Evolutionary conservation across 345 rosid species (phyloP).

Genomic region (Conringia planisiliqua): DNA sequence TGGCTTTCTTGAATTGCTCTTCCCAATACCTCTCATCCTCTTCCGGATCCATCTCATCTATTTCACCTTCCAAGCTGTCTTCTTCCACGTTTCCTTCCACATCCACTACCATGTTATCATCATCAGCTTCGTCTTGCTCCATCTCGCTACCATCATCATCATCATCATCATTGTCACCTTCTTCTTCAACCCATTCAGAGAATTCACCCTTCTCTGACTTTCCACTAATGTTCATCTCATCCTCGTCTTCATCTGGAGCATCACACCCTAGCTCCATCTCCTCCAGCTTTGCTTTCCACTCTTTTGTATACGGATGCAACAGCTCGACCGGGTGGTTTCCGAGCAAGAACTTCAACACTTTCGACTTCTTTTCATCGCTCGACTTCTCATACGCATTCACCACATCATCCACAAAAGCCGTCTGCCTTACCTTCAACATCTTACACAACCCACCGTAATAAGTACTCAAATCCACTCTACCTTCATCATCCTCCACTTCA

Average conservation of each 20-base stretch:
- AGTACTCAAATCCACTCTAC: conserved; percentile 58
- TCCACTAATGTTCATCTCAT: conserved; percentile 15
- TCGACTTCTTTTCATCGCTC: conserved; percentile 68
- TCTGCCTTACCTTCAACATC: conserved; percentile 72
- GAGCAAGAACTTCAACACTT: conserved; percentile 75
- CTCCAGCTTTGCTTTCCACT: conserved; percentile 93
- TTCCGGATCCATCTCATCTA: conserved; percentile 42
- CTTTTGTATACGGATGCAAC: conserved; percentile 87
- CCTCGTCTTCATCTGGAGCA: conserved; percentile 85
- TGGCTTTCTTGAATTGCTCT: conserved; percentile 59
- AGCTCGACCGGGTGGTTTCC: conserved; percentile 64
- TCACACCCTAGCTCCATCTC: conserved; percentile 96
- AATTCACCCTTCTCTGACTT: conserved; percentile 40
- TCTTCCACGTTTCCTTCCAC: conserved; percentile 41
- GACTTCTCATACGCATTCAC: conserved; percentile 75
- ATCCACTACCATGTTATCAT: conserved; percentile 40
- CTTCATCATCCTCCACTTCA: conserved; percentile 63
- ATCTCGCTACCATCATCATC: conserved; percentile 22
- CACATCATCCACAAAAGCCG: conserved; percentile 94
- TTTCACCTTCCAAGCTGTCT: conserved; percentile 34
- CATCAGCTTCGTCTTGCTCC: conserved; percentile 38
- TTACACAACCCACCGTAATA: conserved; percentile 87
- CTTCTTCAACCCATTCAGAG: conserved; percentile 68
- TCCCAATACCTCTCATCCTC: conserved; percentile 66
- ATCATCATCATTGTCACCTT: conserved; percentile 38